Evolutionary conservation across 108 stramenopile species (phyloP).

Genomic region (Nitzschia sp.): DNA sequence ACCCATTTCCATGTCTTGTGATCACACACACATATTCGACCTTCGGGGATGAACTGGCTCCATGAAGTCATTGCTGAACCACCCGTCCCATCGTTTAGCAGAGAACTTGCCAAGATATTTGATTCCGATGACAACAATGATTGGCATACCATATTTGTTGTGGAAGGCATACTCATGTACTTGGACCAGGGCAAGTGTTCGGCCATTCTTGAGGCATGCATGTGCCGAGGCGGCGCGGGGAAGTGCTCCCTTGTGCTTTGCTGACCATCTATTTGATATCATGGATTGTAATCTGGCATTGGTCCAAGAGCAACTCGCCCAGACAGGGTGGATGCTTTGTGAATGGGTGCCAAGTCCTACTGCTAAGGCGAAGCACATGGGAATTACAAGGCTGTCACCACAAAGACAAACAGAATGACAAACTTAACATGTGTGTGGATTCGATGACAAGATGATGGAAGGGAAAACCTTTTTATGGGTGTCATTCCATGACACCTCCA

Average conservation of each 20-base stretch:
- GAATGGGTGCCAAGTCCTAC: constrained; percentile 6
- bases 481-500: no score
- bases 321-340: background rate
- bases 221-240: background rate
- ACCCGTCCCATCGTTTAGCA: no score
- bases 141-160: constrained; percentile 8
- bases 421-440: no score
- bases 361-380: constrained; percentile 6
- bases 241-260: background rate
- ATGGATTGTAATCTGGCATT: background rate
- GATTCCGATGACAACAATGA: background rate
- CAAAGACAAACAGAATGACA: no score
- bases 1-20: no score
- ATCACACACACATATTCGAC: no score
- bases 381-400: no score
- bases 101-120: no score
- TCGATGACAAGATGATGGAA: no score
- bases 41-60: no score
- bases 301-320: background rate
- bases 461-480: no score
- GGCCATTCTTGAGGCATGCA: background rate
- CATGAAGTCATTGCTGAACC: no score
- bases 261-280: background rate
- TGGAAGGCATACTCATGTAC: constrained; percentile 9
- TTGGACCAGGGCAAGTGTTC: background rate